Conservation (phyloP, 352 stramenopile species). For the Phytopythium montanum region DNA sequence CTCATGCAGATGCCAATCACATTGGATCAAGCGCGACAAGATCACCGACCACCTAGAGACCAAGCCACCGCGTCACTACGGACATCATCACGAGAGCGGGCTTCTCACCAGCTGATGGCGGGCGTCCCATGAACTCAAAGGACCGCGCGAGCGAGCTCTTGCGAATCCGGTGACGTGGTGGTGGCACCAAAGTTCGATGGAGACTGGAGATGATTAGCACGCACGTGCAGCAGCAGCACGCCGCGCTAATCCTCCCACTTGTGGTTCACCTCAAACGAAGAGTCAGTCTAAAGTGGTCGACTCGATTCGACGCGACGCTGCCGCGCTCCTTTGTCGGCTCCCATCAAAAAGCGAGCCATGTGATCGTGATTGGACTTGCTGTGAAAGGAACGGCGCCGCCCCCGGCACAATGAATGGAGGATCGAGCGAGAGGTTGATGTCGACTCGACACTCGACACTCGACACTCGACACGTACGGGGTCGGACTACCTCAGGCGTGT, state of each 20-base stretch:
- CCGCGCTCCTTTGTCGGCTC: background rate
- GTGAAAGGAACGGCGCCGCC: background rate
- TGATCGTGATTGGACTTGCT: background rate
- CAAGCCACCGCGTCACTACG: no score
- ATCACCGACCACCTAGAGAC: no score
- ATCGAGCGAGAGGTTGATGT: background rate
- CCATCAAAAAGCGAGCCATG: background rate
- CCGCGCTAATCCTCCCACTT: background rate
- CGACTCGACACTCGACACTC: background rate
- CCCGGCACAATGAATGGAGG: background rate
- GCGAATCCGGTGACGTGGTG: background rate
- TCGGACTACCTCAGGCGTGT: background rate
- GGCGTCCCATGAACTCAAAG: no score
- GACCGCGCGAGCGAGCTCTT: no score
- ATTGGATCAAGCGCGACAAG: background rate
- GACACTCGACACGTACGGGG: background rate
- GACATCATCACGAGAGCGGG: no score
- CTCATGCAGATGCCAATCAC: no score
- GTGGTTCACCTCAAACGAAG: no score
- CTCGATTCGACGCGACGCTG: no score
- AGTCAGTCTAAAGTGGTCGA: background rate
- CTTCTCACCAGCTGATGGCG: no score
- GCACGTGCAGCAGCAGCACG: background rate
- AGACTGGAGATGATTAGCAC: background rate
- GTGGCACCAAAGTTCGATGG: no score